phyloP scores from a whole-genome alignment of 257 asterid genomes.

The Solanum chilense region DNA sequence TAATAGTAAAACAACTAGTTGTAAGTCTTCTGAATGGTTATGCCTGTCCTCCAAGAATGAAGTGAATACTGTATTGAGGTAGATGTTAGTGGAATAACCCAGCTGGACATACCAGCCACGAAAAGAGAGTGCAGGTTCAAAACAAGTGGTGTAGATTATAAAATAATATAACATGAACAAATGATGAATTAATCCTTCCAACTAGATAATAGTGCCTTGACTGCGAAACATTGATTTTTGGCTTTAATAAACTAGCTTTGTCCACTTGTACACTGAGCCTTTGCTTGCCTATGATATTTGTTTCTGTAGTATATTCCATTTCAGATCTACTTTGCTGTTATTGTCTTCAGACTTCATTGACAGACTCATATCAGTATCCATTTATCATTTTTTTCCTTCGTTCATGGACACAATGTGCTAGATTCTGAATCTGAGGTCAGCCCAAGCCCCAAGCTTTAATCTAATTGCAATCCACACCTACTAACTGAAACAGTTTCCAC shows the following conservation, averaged over 20 bases:
- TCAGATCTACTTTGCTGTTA: background rate
- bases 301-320: background rate
- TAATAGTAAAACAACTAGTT: background rate
- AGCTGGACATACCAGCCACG: background rate
- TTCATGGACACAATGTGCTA: background rate
- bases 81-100: background rate
- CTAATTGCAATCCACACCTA: background rate
- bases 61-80: background rate
- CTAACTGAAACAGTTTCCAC: background rate
- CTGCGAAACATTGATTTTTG: background rate
- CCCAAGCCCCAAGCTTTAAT: background rate
- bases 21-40: no score
- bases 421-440: background rate
- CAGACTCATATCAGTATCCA: background rate
- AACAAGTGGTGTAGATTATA: background rate
- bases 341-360: background rate
- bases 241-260: background rate
- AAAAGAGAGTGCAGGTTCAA: background rate
- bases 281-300: background rate
- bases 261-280: background rate
- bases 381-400: background rate
- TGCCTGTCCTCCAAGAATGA: background rate
- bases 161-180: background rate
- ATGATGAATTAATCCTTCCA: background rate
- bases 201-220: background rate